These are phyloP conservation scores for Talaromyces ruber DNA, from an alignment of 495 filamentous ascomycete genomes.

Conservation along the genomic window DNA sequence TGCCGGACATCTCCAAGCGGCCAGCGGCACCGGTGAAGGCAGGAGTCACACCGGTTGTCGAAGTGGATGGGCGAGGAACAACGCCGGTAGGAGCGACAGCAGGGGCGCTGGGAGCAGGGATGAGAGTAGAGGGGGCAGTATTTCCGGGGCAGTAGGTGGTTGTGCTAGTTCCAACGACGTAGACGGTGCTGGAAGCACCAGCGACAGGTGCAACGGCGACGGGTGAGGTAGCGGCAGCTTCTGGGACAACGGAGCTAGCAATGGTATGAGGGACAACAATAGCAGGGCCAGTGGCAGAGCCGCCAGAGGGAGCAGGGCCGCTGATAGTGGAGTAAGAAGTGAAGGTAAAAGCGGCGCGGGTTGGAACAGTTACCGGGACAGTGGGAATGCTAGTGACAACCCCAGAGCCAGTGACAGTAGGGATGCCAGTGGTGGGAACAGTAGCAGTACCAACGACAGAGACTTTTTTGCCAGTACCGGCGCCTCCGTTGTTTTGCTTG, in stretches of 20 bases:
- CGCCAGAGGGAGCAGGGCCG: slow-evolving; percentile 1
- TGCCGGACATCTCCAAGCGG: slow-evolving; percentile 17
- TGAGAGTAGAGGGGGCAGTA: background rate
- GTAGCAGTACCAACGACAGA: slow-evolving; percentile 1
- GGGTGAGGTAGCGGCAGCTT: slow-evolving; percentile 7
- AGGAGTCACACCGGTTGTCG: background rate
- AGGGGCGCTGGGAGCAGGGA: background rate
- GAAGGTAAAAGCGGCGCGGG: background rate
- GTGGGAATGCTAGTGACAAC: background rate
- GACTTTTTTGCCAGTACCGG: background rate
- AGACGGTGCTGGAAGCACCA: slow-evolving; percentile 12
- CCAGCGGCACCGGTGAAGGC: slow-evolving; percentile 13
- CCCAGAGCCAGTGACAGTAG: slow-evolving; percentile 6
- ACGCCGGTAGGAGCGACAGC: slow-evolving; percentile 3
- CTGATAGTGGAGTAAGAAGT: slow-evolving; percentile 1
- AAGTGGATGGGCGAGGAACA: background rate
- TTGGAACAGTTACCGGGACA: background rate
- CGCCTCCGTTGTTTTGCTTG: slow-evolving; percentile 6
- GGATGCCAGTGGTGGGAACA: background rate
- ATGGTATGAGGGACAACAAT: slow-evolving; percentile 5
- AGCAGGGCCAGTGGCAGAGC: background rate
- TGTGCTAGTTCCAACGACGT: background rate
- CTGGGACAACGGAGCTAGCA: slow-evolving; percentile 3
- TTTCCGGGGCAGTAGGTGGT: slow-evolving; percentile 1
- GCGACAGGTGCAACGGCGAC: slow-evolving; percentile 2